phyloP scores from a whole-genome alignment of 345 rosid genomes.

The Clausena lansium region DNA sequence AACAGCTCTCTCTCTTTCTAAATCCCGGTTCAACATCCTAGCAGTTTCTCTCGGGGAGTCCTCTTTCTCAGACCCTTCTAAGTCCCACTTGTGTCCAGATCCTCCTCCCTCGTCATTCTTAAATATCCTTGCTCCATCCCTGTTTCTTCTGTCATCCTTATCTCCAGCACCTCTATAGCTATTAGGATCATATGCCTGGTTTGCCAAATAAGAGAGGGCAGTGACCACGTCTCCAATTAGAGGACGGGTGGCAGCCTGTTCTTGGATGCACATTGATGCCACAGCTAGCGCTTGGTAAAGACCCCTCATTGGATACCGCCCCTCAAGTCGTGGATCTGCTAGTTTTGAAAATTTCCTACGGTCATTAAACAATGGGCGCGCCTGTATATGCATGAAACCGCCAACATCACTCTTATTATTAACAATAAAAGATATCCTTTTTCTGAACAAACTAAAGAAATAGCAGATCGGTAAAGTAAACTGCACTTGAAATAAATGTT shows the following conservation, averaged over 20 bases:
- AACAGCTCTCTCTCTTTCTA: slow-evolving; percentile 86
- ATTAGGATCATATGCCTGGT: slow-evolving; percentile 75
- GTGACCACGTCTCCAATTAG: slow-evolving; percentile 92
- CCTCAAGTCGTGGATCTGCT: slow-evolving; percentile 80
- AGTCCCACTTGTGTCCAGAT: slow-evolving; percentile 68
- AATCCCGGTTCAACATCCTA: slow-evolving; percentile 62
- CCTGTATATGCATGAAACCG: slow-evolving; percentile 43
- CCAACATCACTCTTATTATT: background rate
- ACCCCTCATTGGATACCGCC: slow-evolving; percentile 83
- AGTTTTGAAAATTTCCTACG: slow-evolving; percentile 71
- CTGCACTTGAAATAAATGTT: slow-evolving; percentile 1
- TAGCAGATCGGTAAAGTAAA: background rate
- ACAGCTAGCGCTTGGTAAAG: slow-evolving; percentile 94
- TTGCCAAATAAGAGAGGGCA: slow-evolving; percentile 87
- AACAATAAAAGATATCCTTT: background rate
- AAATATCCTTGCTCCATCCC: slow-evolving; percentile 58
- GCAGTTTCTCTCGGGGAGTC: slow-evolving; percentile 82
- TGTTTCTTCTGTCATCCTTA: slow-evolving; percentile 51
- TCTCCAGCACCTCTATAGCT: slow-evolving; percentile 35
- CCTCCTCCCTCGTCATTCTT: slow-evolving; percentile 72
- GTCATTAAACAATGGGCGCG: slow-evolving; percentile 81
- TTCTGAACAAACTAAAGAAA: background rate
- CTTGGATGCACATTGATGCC: slow-evolving; percentile 98
- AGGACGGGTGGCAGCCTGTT: slow-evolving; percentile 95
- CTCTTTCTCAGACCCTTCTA: slow-evolving; percentile 83